phyloP scores from a whole-genome alignment of 208 protist genomes.

The Eutreptiella sp. region DNA sequence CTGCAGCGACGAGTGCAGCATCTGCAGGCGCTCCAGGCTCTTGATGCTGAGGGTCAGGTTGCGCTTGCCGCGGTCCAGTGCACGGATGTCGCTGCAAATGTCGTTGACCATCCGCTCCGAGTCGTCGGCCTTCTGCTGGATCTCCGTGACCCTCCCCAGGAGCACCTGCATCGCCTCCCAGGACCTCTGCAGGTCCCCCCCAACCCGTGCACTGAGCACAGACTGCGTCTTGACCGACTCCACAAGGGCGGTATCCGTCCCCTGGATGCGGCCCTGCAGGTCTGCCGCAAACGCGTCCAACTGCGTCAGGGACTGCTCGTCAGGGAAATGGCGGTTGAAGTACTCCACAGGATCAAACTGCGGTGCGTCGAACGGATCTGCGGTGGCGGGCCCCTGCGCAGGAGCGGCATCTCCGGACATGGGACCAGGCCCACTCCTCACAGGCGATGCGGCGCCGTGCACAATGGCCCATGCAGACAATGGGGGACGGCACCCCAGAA shows the following conservation, averaged over 20 bases:
- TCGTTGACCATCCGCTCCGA: slow-evolving; percentile 85
- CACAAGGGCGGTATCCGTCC: slow-evolving; percentile 77
- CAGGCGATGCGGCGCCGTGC: too few relatives aligned
- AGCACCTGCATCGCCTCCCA: slow-evolving; percentile 73
- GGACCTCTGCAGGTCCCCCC: slow-evolving; percentile 69
- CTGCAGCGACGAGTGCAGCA: slow-evolving; percentile 81
- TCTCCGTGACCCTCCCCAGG: slow-evolving; percentile 74
- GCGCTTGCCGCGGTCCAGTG: slow-evolving; percentile 86
- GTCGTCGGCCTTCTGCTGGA: slow-evolving; percentile 76
- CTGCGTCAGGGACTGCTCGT: slow-evolving; percentile 67
- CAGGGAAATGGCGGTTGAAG: slow-evolving; percentile 83
- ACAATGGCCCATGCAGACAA: too few relatives aligned
- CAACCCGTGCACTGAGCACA: slow-evolving; percentile 50
- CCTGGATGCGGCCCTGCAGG: slow-evolving; percentile 64
- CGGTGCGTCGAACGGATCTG: slow-evolving; percentile 63
- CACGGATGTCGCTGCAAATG: slow-evolving; percentile 83
- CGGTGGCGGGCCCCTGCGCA: too few relatives aligned
- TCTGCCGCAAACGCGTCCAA: slow-evolving; percentile 71
- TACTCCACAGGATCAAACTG: slow-evolving; percentile 84
- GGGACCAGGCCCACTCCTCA: too few relatives aligned
- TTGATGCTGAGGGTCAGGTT: slow-evolving; percentile 82
- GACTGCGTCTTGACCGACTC: slow-evolving; percentile 79
- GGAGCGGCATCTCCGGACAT: too few relatives aligned
- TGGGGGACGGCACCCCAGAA: too few relatives aligned
- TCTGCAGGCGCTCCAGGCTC: slow-evolving; percentile 77